Evolutionary conservation across 345 rosid genomes (phyloP).

Genomic region (Arabis hirsuta): DNA sequence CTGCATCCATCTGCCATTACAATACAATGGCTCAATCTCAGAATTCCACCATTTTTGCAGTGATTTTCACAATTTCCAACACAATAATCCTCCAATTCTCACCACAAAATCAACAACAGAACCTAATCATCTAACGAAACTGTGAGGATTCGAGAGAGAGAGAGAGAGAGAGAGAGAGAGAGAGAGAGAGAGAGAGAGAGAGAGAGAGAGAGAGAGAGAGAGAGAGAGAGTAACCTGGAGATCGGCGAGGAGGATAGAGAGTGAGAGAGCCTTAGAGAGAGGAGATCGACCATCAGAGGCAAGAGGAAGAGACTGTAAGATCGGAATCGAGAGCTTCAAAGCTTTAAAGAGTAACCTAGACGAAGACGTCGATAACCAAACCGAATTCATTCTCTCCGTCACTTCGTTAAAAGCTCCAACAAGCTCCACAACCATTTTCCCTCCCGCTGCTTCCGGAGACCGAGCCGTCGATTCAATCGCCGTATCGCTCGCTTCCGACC

Average conservation of each 20-base stretch:
- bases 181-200: conserved; percentile 78
- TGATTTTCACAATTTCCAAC: background rate
- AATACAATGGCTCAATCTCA: background rate
- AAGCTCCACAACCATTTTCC: conserved; percentile 97
- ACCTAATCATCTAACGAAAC: conserved; percentile 17
- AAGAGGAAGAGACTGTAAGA: conserved; percentile 65
- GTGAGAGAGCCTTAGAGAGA: conserved; percentile 77
- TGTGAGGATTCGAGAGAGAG: background rate
- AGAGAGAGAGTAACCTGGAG: conserved; percentile 63
- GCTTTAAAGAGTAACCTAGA: conserved; percentile 78
- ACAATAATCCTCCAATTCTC: background rate
- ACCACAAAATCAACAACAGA: background rate
- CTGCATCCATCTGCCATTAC: conserved; percentile 84
- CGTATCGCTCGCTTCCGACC: conserved; percentile 31
- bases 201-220: background rate
- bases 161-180: conserved; percentile 49
- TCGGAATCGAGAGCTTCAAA: conserved; percentile 85
- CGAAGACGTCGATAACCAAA: conserved; percentile 83
- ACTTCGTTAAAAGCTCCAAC: conserved; percentile 91
- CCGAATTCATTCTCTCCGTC: conserved; percentile 79
- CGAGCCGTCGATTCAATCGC: conserved; percentile 36
- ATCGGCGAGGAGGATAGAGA: conserved; percentile 80
- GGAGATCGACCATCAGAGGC: conserved; percentile 75
- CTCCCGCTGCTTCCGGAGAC: conserved; percentile 74
- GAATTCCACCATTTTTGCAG: background rate